Evolutionary conservation across 2,329 filamentous ascomycete genomes (phyloP).

Genomic region (Capronia epimyces): DNA sequence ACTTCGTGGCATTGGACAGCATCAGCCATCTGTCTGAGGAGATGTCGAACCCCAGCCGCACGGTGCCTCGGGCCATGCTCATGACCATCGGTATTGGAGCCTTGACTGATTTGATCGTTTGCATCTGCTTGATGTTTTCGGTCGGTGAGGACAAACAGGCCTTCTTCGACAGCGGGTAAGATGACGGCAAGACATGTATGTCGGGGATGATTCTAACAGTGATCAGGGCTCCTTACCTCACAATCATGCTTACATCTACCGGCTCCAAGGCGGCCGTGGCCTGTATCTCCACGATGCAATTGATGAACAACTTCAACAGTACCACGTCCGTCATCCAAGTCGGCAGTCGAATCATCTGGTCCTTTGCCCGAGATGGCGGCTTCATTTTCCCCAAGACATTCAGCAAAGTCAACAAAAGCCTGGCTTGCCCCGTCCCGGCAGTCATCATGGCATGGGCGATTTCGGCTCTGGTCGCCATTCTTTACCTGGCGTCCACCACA

Average conservation of each 20-base stretch:
- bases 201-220: neutral
- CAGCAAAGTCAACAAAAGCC: neutral
- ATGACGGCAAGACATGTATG: too few species aligned
- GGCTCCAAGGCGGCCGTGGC: neutral
- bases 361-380: constrained; percentile 20
- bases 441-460: constrained; percentile 36
- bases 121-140: constrained; percentile 47
- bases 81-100: constrained; percentile 47
- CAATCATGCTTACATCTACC: neutral
- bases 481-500: constrained; percentile 23
- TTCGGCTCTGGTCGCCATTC: constrained; percentile 42
- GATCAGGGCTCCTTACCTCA: neutral
- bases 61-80: constrained; percentile 47
- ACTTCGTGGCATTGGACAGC: neutral
- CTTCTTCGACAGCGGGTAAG: constrained; percentile 30
- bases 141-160: constrained; percentile 38
- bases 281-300: neutral
- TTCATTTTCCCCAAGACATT: neutral
- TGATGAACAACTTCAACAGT: neutral
- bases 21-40: constrained; percentile 46
- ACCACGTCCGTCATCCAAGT: constrained; percentile 1
- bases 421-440: neutral
- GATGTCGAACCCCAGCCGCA: constrained; percentile 43
- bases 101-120: constrained; percentile 45
- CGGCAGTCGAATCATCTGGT: constrained; percentile 45